Percentiles rank a stretch among this genome's conserved stretches.
phyloP scores from a whole-genome alignment of 2,329 filamentous ascomycete species.

The Thermothelomyces thermophilus region DNA sequence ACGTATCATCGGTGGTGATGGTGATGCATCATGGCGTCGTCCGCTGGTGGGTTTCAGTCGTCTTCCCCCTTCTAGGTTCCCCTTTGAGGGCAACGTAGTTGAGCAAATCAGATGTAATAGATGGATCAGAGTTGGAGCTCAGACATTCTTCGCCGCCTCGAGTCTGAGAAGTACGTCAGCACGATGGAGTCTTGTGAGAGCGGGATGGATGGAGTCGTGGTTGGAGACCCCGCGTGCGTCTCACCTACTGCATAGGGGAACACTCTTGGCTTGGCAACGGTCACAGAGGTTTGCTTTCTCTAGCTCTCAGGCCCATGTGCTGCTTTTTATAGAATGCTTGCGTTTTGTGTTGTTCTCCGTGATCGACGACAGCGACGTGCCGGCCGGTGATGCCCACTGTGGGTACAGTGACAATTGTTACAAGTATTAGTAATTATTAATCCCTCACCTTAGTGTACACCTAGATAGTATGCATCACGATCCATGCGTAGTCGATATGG shows the following conservation, averaged over 20 bases:
- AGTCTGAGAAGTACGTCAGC: not conserved
- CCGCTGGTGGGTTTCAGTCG: no score
- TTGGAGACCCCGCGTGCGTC: not conserved
- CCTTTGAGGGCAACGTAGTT: no score
- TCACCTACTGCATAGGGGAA: not conserved
- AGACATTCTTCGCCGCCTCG: no score
- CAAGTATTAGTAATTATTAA: no score
- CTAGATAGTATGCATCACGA: no score
- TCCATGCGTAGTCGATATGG: no score
- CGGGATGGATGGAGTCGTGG: not conserved
- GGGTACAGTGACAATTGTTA: not conserved
- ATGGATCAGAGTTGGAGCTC: no score
- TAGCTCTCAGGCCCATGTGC: not conserved
- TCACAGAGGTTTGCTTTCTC: not conserved
- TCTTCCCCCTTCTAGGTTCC: no score
- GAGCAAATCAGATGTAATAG: no score
- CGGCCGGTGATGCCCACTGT: not conserved
- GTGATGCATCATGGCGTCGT: no score
- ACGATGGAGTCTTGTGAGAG: not conserved
- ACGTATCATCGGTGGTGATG: no score
- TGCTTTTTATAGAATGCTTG: slow-evolving; percentile 6
- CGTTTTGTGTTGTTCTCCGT: slow-evolving; percentile 1
- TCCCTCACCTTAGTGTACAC: no score
- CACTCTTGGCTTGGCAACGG: not conserved
- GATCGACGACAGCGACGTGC: slow-evolving; percentile 3